These are phyloP conservation scores for Prunus davidiana DNA, from an alignment of 306 rosid genomes.

Conservation along the genomic window DNA sequence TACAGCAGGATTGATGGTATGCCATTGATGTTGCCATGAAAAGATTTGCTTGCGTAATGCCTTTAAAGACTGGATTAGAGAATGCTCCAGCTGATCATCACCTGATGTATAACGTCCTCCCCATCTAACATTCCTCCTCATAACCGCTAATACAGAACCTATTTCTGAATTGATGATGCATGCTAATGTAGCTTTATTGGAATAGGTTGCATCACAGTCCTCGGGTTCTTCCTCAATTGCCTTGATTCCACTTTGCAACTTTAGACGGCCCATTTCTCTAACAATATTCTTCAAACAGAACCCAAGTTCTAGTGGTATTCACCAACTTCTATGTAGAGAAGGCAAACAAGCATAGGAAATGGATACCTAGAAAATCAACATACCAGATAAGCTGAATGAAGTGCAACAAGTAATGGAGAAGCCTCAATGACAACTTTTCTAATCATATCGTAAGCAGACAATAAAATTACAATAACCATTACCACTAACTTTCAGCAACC, in stretches of 20 bases:
- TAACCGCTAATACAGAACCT: slow-evolving; percentile 90
- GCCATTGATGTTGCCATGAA: slow-evolving; percentile 94
- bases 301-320: slow-evolving; percentile 12
- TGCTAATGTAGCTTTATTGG: slow-evolving; percentile 69
- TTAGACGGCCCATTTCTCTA: slow-evolving; percentile 65
- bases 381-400: not conserved
- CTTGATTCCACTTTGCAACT: slow-evolving; percentile 72
- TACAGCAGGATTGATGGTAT: slow-evolving; percentile 71
- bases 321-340: slow-evolving; percentile 5
- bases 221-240: slow-evolving; percentile 90
- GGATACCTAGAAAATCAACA: slow-evolving; percentile 9
- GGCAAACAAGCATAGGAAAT: slow-evolving; percentile 16
- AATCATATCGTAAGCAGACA: not conserved
- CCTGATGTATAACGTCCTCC: slow-evolving; percentile 85
- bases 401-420: not conserved
- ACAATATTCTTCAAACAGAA: slow-evolving; percentile 21
- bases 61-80: slow-evolving; percentile 84
- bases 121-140: slow-evolving; percentile 98
- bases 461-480: not conserved
- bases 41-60: slow-evolving; percentile 75
- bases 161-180: slow-evolving; percentile 96
- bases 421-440: not conserved
- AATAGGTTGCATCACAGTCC: slow-evolving; percentile 56
- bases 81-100: slow-evolving; percentile 97
- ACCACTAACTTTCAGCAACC: slow-evolving; percentile 3